Base-by-base conservation (phyloP, 2,329 filamentous ascomycete species). In the Tolypocladium guangdongense region DNA sequence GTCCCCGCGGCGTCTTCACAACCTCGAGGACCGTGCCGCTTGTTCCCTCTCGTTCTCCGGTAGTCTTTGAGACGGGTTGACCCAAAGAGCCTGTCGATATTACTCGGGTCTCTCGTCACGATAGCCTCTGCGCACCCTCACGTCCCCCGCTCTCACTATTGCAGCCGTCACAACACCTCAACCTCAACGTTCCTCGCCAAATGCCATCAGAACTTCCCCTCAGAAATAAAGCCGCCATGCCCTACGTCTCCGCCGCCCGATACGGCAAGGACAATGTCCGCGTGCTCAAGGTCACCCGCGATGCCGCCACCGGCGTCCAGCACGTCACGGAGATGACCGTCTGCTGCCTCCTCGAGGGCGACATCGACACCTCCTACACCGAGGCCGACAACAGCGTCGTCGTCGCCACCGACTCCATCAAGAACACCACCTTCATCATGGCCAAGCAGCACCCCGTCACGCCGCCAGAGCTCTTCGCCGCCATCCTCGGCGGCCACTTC, bases 201-300 rank as follows among this genome's bases (percentile, higher is more conserved):
- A 46, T 46, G 43, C 30, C 43, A 12, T 12, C 27, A 6, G 43
- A 12, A n/a, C 27, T 46, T 16, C 43, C 43, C 27, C 43, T 46
- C 27, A 46, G 43, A 4, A 46, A 20, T 16, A 46, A 46, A 32
- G 5, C 53, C 57, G 60, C 45, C 48, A 84, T 84, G 80, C 71
- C 81, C 59, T 68, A 70, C 61, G 71, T 85, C 56, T 75, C 79
- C 56, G 74, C 81, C 64, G 87, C 88, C 63, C 83, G 85, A 67
- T 92, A 91, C 69, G 88, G 88, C 75, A 92, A 99, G 83, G 93
- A 97, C 82, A 97, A 99, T 76, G 87, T 99, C 79, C 91, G 93
- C 66, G 83, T 99, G 64, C 95, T 87, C 83, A 99, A 99, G 74
- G 90, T 96, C 65, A 80, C 95, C 66, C 84, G 83, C 63, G 84